Base-by-base conservation (phyloP, 1,139 yeast species). In the Blastobotrys petasosporus region DNA sequence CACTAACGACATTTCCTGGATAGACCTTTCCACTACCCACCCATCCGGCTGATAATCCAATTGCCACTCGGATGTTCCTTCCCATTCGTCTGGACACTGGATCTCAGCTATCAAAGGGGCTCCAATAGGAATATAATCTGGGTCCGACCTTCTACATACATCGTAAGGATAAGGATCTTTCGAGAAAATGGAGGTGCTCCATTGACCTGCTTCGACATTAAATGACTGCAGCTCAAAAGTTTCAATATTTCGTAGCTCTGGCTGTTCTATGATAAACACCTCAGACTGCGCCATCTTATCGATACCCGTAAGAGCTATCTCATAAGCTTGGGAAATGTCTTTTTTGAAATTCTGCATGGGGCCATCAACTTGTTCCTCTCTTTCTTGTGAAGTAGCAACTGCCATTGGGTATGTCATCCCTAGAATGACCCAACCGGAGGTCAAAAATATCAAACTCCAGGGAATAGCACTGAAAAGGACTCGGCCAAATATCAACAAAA, bases 141-240 rank as follows among this genome's bases (percentile, higher is more conserved):
- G 9, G 30, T 23, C n/a, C 28, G 16, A 10, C 33, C 45, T 35
- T 39, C 50, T 11, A 13, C 40, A 10, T 38, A 37, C 39, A 46
- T 41, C 11, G 41, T 44, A 16, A 42, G 44, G 32, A 42, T 52
- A 15, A 7, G 45, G 40, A 30, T 46, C 57, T 4, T 42, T 44
- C 5, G 42, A 32, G 15, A 36, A 58, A 8, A 56, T 25, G 1
- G 67, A 56, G 4, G 63, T 52, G 41, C 66, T 72, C 95, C 95
- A 86, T 47, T 75, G 76, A 41, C 75, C 76, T 2, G 73, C 63
- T 3, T 64, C 65, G 7, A 65, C 61, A 58, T 79, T 73, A 48
- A 76, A 71, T 53, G 67, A 66, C 54, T 87, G 95, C 34, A 86
- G 65, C 60, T 87, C 95, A 65, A 70, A 87, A 1, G 84, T 74